Evolutionary conservation across 2,329 filamentous ascomycete genomes (phyloP).

Genomic region (Leptosphaerulina australis): DNA sequence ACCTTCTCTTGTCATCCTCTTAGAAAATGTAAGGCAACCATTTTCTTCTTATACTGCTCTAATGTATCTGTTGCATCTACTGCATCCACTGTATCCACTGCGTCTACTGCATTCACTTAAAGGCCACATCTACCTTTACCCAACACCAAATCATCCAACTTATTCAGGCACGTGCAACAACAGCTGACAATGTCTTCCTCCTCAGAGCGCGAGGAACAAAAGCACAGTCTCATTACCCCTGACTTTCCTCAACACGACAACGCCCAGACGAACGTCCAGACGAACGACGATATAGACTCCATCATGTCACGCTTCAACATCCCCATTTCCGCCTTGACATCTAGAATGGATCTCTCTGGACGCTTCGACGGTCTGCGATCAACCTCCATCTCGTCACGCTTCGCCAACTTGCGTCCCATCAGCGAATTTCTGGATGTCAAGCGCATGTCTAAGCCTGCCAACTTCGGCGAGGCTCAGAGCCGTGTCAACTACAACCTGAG

Average conservation of each 20-base stretch:
- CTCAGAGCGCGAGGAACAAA: conserved; percentile 39
- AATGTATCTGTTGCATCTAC: too few relatives aligned
- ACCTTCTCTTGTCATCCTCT: conserved; percentile 9
- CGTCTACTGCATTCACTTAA: conserved; percentile 7
- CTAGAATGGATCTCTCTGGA: conserved; percentile 82
- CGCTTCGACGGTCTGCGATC: conserved; percentile 84
- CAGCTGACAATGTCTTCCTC: conserved; percentile 38
- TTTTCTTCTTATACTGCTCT: too few relatives aligned
- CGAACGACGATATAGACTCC: conserved; percentile 16
- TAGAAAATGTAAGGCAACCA: conserved; percentile 38
- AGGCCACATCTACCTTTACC: conserved; percentile 40
- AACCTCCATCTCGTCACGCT: conserved; percentile 78
- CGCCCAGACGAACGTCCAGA: conserved; percentile 15
- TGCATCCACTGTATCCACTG: conserved; percentile 14
- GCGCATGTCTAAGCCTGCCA: conserved; percentile 89
- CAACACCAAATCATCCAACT: conserved; percentile 1
- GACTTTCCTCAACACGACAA: conserved; percentile 22
- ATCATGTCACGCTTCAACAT: conserved; percentile 89
- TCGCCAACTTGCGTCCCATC: conserved; percentile 89
- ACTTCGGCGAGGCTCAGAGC: conserved; percentile 88
- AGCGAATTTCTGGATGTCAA: conserved; percentile 96
- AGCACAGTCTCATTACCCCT: conserved; percentile 31
- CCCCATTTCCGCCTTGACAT: conserved; percentile 88
- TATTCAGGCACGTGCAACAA: conserved; percentile 11
- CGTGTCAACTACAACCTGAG: conserved; percentile 96